Base-by-base conservation (phyloP, 148 eudicot species). In the Vaccinium macrocarpon region DNA sequence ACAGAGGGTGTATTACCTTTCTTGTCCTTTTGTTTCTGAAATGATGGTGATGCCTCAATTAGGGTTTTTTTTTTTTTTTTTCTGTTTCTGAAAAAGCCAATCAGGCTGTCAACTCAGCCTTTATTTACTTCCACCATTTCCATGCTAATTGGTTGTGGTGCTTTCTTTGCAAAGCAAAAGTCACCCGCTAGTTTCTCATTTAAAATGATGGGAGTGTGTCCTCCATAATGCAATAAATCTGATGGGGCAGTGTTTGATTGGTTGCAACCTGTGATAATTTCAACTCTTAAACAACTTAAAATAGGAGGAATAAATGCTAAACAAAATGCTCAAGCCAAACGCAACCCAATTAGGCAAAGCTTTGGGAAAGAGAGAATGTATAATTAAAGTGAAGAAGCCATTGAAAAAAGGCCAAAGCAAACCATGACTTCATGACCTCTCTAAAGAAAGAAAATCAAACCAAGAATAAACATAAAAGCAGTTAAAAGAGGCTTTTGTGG, bases 391-490 rank as follows among this genome's bases (percentile, higher is more conserved):
- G 84, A 19, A 29, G 83, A 72, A 25, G 79, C 70, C 76, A 75
- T 25, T 62, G 38, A 35, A 77, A 83, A 59, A 61, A 86, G 78
- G 78, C 61, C 78, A 84, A 84, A 79, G 82, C 79, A 85, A 85
- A 57, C 70, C 81, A 79, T 88, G 84, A 82, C 81, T 66, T 86
- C 88, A 57, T n/a, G n/a, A n/a, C 62, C 48, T 23, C 52, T 55
- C 73, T 52, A 18, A 61, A 53, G 80, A 48, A 57, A 12, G 15
- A 78, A 35, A 38, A 38, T 27, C 51, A 55, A 78, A 27, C 16
- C 11, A 27, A 55, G 64, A 52, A 75, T 4, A 75, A 35, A 75
- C 55, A 56, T 83, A 83, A 76, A 70, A 75, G 73, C 56, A 75
- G 66, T 61, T 83, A 48, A 57, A 56, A 75, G 57, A 46, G 38